These are phyloP conservation scores for Nannizziopsis barbatae DNA, from an alignment of 2,329 filamentous ascomycete species.

Conservation along the genomic window DNA sequence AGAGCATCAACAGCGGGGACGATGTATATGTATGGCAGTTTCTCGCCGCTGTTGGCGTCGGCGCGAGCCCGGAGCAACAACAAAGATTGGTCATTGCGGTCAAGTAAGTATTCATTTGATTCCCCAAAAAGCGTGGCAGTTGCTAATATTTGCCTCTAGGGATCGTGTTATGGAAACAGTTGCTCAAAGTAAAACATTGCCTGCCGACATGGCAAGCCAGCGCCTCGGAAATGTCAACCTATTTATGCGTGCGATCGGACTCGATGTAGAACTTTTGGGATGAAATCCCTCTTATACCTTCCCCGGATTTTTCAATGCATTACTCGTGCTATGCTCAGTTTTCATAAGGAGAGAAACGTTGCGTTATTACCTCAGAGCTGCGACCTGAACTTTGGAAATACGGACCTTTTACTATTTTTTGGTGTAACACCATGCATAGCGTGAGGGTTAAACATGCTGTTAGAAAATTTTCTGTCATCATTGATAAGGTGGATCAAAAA, in stretches of 20 bases:
- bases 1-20: conserved; percentile 76
- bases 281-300: conserved; percentile 26
- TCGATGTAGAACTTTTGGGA: conserved; percentile 74
- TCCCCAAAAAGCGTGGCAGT: not conserved
- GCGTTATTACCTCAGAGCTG: too few species aligned
- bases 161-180: conserved; percentile 97
- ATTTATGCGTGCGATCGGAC: conserved; percentile 97
- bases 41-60: conserved; percentile 86
- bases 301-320: not conserved
- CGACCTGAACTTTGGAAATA: too few species aligned
- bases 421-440: not conserved
- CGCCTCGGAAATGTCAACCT: conserved; percentile 87
- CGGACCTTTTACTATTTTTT: too few species aligned
- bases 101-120: conserved; percentile 45
- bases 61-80: conserved; percentile 86
- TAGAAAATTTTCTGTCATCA: too few species aligned
- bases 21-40: conserved; percentile 99
- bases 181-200: conserved; percentile 73
- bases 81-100: conserved; percentile 88
- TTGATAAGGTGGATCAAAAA: too few species aligned
- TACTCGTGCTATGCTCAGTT: too few species aligned
- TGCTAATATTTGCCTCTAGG: conserved; percentile 23
- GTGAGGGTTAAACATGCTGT: not conserved
- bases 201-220: conserved; percentile 70
- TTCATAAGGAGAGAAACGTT: not conserved